Evolutionary conservation across 495 filamentous ascomycete species (phyloP).

Genomic region (Geoglossum glabrum): DNA sequence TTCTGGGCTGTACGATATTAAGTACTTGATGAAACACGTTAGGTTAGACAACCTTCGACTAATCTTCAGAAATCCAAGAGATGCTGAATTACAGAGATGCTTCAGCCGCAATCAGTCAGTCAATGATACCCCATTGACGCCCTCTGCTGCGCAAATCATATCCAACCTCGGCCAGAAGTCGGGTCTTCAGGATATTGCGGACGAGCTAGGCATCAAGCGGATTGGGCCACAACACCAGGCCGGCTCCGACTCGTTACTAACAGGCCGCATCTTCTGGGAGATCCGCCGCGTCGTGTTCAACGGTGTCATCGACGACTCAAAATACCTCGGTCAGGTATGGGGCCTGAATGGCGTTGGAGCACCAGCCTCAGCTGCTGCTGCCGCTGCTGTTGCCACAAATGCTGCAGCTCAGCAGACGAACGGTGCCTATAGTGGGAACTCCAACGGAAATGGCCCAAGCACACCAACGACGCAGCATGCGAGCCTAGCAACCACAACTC

Average conservation of each 20-base stretch:
- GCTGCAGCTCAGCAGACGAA: conserved; percentile 25
- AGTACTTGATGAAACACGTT: conserved; percentile 84
- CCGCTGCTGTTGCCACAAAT: conserved; percentile 16
- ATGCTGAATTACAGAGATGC: not conserved
- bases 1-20: conserved; percentile 83
- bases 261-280: conserved; percentile 83
- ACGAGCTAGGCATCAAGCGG: conserved; percentile 73
- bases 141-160: conserved; percentile 44
- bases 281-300: conserved; percentile 70
- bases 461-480: conserved; percentile 43
- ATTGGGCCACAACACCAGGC: conserved; percentile 75
- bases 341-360: conserved; percentile 50
- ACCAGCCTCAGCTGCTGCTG: conserved; percentile 22
- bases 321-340: conserved; percentile 73
- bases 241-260: conserved; percentile 77
- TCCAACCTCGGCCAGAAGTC: conserved; percentile 66
- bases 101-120: conserved; percentile 38
- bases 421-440: conserved; percentile 31
- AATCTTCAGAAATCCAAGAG: not conserved
- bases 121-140: conserved; percentile 37
- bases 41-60: not conserved
- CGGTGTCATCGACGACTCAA: conserved; percentile 50
- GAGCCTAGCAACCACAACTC: conserved; percentile 35
- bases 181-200: conserved; percentile 80
- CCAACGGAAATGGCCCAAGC: conserved; percentile 35